These are phyloP conservation scores for Paecilomyces formosus DNA, from an alignment of 2,329 filamentous ascomycete species.

Conservation along the genomic window DNA sequence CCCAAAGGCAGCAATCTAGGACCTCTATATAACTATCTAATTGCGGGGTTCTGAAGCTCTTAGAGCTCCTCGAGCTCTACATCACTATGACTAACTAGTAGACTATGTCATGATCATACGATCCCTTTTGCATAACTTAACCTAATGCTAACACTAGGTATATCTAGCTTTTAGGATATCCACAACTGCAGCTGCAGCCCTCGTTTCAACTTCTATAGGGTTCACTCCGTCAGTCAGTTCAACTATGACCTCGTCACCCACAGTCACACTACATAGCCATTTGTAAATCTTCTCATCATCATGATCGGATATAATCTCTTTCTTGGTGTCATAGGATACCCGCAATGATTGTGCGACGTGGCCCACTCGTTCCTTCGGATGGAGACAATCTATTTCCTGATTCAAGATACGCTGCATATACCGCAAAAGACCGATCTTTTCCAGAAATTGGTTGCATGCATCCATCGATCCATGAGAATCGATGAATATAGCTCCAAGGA, in stretches of 20 bases:
- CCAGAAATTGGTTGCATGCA: constrained; percentile 54
- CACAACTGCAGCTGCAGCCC: constrained; percentile 5
- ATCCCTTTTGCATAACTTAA: too few relatives aligned
- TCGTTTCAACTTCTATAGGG: constrained; percentile 7
- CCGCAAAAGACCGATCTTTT: constrained; percentile 56
- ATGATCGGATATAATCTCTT: not conserved
- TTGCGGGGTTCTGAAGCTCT: too few relatives aligned
- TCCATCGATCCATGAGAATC: constrained; percentile 60
- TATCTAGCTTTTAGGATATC: constrained; percentile 1
- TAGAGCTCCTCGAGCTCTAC: too few relatives aligned
- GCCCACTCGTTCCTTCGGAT: constrained; percentile 51
- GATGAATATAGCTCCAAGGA: constrained; percentile 76
- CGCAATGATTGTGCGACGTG: constrained; percentile 3
- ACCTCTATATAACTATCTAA: too few relatives aligned
- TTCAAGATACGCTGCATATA: constrained; percentile 56
- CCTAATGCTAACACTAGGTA: too few relatives aligned
- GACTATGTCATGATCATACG: too few relatives aligned
- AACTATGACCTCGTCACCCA: constrained; percentile 6
- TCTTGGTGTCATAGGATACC: constrained; percentile 1
- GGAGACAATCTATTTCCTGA: constrained; percentile 48
- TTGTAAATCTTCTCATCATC: not conserved
- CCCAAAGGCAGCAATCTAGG: too few relatives aligned
- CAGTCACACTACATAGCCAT: constrained; percentile 3
- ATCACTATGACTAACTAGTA: too few relatives aligned
- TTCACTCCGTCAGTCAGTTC: constrained; percentile 6